A percentile compares a stretch with the other conserved stretches of the same genome.
phyloP scores from a whole-genome alignment of 441 rosid genomes.

The Metrosideros polymorpha region DNA sequence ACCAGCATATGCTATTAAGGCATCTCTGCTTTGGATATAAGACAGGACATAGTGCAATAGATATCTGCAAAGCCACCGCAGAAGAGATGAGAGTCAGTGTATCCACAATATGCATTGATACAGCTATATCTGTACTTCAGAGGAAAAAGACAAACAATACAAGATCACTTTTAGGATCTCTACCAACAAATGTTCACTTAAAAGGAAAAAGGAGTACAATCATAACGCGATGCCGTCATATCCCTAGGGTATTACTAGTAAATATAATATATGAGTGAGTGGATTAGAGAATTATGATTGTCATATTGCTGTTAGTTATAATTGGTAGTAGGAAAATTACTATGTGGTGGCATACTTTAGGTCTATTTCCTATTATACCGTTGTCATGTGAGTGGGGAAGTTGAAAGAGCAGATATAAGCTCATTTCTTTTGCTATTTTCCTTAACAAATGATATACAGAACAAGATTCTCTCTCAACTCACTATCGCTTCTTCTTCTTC shows the following conservation, averaged over 20 bases:
- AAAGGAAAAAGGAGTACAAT: background rate
- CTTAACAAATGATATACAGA: background rate
- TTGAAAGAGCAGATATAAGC: background rate
- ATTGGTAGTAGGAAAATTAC: background rate
- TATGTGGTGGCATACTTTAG: background rate
- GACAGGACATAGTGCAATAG: conserved; percentile 61
- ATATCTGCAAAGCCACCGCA: conserved; percentile 34
- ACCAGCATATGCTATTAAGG: conserved; percentile 35
- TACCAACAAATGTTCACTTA: background rate
- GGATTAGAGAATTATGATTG: background rate
- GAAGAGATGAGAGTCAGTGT: background rate
- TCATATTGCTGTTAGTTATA: background rate
- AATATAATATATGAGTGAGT: background rate
- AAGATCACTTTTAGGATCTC: background rate
- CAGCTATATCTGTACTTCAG: background rate
- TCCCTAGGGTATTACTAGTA: background rate
- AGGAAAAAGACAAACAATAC: background rate
- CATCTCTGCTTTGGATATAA: conserved; percentile 22
- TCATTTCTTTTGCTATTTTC: background rate
- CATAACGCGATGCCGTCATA: background rate
- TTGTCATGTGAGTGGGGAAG: background rate
- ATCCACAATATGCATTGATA: background rate
- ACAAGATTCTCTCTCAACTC: background rate
- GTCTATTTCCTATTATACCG: background rate
- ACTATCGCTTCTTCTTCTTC: background rate